phyloP scores from a whole-genome alignment of 345 rosid genomes.

The Laguncularia racemosa region DNA sequence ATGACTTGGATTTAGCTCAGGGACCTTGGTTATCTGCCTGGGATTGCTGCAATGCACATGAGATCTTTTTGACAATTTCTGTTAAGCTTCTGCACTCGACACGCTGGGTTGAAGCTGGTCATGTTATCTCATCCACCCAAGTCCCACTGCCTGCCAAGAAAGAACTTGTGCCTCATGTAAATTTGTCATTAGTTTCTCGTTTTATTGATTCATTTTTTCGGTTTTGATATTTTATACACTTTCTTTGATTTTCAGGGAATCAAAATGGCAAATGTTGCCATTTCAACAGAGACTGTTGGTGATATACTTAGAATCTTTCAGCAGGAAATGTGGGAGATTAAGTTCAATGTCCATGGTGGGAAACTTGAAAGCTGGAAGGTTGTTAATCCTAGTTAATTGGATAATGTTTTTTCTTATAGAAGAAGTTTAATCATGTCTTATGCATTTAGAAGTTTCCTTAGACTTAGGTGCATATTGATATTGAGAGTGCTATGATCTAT shows the following conservation, averaged over 20 bases:
- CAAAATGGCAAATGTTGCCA: constrained; percentile 29
- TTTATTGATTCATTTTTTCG: neutral
- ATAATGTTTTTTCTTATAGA: neutral
- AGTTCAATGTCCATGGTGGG: constrained; percentile 50
- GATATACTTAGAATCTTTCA: constrained; percentile 45
- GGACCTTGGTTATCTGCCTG: constrained; percentile 80
- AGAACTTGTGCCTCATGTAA: constrained; percentile 56
- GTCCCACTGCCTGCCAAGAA: constrained; percentile 59
- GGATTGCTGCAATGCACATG: constrained; percentile 61
- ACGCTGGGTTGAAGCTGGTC: constrained; percentile 78
- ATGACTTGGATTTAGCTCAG: constrained; percentile 54
- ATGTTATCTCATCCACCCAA: constrained; percentile 71
- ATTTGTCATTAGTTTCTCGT: constrained; percentile 5
- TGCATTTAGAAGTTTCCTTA: neutral
- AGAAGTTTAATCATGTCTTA: neutral
- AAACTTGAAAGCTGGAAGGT: constrained; percentile 85
- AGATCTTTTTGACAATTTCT: constrained; percentile 53
- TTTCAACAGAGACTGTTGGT: constrained; percentile 45
- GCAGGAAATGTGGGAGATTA: constrained; percentile 63
- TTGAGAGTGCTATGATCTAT: neutral
- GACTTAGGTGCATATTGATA: neutral
- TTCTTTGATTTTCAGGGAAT: constrained; percentile 37
- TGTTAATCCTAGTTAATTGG: constrained; percentile 9
- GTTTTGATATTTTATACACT: constrained; percentile 2
- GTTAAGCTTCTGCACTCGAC: constrained; percentile 51